Evolutionary conservation across 2,329 filamentous ascomycete genomes (phyloP), one percentile per base, ranked within the genome.

Genomic region (Scortechinia acanthostroma): DNA sequence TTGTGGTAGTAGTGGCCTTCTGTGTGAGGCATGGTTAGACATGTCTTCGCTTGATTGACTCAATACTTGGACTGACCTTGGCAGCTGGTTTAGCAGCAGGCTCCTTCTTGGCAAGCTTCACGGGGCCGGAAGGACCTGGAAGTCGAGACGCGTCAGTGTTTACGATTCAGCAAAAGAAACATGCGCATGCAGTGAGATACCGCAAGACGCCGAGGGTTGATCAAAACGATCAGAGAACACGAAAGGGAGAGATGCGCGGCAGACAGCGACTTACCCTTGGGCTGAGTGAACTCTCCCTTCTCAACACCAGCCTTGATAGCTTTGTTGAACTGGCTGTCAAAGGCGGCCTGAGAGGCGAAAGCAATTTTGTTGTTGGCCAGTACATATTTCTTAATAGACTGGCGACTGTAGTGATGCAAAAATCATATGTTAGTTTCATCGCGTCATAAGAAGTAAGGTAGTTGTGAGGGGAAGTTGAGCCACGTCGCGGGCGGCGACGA

Each of bases 41-140:
- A n/a, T n/a, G n/a, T n/a, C n/a, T n/a, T n/a, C n/a, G n/a, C n/a
- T n/a, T n/a, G n/a, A n/a, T n/a, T n/a, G n/a, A n/a, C n/a, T n/a
- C n/a, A n/a, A n/a, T n/a, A 30, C n/a, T 10, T 30, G 10, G n/a
- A 30, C 25, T 30, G 50, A 65, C 63, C 49, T 62, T 60, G 22
- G 58, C 60, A 48, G 64, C 62, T 45, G 70, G 62, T 64, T 74
- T 65, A 40, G 61, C 64, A 42, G 63, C 57, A 50, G 57, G 57
- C 46, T 78, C 74, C 64, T 82, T 81, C 74, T 83, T 83, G 33
- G 76, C 76, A 51, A 88, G 79, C 75, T 88, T 88, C 59, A 86
- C 78, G 49, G 81, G 77, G 49, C 83, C 83, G 49, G 83, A 87
- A 45, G 78, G 64, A 60, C 83, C 82, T 86, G 50, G 44, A 47